phyloP scores from a whole-genome alignment of 139 green algal genomes.

The Micromonas pusilla region DNA sequence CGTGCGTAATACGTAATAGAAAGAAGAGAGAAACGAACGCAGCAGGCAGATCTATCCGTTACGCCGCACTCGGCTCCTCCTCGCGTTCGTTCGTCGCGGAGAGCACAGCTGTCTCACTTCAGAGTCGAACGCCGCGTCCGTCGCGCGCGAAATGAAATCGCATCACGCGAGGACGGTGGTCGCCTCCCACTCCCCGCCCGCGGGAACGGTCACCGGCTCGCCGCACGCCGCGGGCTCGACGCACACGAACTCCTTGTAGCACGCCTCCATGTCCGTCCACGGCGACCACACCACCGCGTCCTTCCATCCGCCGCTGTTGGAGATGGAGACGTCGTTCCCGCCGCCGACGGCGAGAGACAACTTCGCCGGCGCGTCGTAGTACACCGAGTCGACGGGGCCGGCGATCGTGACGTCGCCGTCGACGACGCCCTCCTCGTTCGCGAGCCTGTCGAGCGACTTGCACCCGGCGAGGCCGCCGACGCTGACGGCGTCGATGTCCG shows the following conservation, averaged over 20 bases:
- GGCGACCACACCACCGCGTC: conserved; percentile 43
- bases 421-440: conserved; percentile 59
- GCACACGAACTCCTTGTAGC: conserved; percentile 45
- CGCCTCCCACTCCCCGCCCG: conserved; percentile 7
- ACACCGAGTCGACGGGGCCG: conserved; percentile 66
- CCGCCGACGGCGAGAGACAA: conserved; percentile 74
- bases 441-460: conserved; percentile 73
- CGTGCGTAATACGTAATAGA: not conserved
- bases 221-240: conserved; percentile 36
- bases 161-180: conserved; percentile 15
- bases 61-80: not conserved
- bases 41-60: no score
- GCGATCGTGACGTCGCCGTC: conserved; percentile 44
- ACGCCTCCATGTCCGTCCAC: conserved; percentile 37
- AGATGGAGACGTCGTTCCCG: conserved; percentile 42
- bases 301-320: conserved; percentile 25
- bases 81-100: no score
- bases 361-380: conserved; percentile 58
- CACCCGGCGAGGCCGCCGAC: conserved; percentile 63
- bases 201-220: not conserved
- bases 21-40: no score
- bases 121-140: no score
- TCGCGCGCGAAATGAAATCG: no score
- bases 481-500: conserved; percentile 28
- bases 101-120: no score